Percentiles rank a stretch among this genome's conserved stretches.
Evolutionary conservation across 202 grass and related monocot genomes (phyloP).

Genomic region (Setaria viridis): DNA sequence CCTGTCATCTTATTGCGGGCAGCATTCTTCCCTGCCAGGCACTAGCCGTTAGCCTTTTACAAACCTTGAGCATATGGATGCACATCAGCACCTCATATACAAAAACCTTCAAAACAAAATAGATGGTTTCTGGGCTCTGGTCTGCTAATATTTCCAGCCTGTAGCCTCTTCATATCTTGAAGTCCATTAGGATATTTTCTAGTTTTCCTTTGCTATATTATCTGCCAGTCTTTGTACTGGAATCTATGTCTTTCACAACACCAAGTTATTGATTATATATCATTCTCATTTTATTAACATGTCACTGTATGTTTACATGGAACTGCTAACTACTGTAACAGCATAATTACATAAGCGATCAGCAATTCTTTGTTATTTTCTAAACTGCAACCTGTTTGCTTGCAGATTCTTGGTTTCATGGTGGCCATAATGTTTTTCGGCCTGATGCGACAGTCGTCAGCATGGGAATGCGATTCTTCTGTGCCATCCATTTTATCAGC

Average conservation of each 20-base stretch:
- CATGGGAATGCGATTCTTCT: conserved; percentile 88
- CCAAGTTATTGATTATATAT: conserved; percentile 18
- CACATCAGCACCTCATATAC: neutral
- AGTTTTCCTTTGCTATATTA: conserved; percentile 29
- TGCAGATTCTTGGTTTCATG: conserved; percentile 97
- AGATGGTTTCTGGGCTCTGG: neutral
- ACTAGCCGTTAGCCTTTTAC: too few species aligned
- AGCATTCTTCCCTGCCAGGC: neutral
- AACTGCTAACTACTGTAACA: conserved; percentile 14
- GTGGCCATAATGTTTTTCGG: conserved; percentile 79
- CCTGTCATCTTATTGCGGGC: too few species aligned
- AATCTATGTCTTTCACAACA: neutral
- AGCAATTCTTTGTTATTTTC: neutral
- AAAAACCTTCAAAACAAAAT: conserved; percentile 1
- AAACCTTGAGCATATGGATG: too few species aligned
- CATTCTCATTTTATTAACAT: conserved; percentile 30
- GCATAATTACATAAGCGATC: conserved; percentile 29
- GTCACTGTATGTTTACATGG: conserved; percentile 5
- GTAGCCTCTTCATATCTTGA: conserved; percentile 6
- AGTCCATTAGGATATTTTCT: neutral
- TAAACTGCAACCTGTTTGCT: conserved; percentile 28
- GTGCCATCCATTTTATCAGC: conserved; percentile 86
- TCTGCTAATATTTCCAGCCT: neutral
- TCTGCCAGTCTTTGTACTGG: neutral
- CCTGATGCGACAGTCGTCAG: conserved; percentile 80